Percentiles rank a stretch among this genome's conserved stretches.
phyloP scores from a whole-genome alignment of 164 flowering plant genomes.

The Liquidambar formosana region DNA sequence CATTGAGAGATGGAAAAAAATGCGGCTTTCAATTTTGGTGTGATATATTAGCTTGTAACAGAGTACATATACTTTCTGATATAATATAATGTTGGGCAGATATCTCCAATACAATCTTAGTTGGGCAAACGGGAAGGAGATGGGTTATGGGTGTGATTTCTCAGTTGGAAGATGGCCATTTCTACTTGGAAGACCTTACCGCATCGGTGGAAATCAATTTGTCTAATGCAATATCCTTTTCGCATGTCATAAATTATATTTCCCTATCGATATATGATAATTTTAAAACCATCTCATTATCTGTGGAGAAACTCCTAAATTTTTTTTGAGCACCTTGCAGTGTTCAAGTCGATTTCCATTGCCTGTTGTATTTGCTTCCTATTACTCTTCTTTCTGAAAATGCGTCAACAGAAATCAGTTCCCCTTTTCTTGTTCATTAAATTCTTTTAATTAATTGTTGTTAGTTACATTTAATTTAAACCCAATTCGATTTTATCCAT shows the following conservation, averaged over 20 bases:
- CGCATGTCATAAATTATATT: background rate
- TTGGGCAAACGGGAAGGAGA: slow-evolving; percentile 76
- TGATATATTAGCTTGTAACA: background rate
- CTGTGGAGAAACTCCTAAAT: background rate
- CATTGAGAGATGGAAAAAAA: background rate
- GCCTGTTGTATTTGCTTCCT: too few relatives aligned
- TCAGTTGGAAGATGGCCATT: slow-evolving; percentile 96
- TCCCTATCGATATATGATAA: background rate
- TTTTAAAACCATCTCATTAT: background rate
- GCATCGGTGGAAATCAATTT: slow-evolving; percentile 85
- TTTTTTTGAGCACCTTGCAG: too few relatives aligned
- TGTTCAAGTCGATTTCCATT: too few relatives aligned
- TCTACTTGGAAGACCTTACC: slow-evolving; percentile 94
- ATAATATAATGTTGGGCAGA: slow-evolving; percentile 39
- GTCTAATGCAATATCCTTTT: slow-evolving; percentile 95
- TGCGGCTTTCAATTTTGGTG: background rate
- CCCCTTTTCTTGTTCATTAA: too few relatives aligned
- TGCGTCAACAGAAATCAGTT: too few relatives aligned
- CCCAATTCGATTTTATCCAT: background rate
- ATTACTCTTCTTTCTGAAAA: too few relatives aligned
- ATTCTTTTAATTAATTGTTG: background rate
- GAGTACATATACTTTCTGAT: background rate
- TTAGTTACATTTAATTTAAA: background rate
- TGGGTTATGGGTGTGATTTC: slow-evolving; percentile 99
- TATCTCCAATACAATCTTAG: slow-evolving; percentile 86